Percentiles rank a stretch among this genome's conserved stretches.
These are phyloP conservation scores for Mesotaenium endlicherianum DNA, from an alignment of 139 green algal genomes.

Conservation along the genomic window DNA sequence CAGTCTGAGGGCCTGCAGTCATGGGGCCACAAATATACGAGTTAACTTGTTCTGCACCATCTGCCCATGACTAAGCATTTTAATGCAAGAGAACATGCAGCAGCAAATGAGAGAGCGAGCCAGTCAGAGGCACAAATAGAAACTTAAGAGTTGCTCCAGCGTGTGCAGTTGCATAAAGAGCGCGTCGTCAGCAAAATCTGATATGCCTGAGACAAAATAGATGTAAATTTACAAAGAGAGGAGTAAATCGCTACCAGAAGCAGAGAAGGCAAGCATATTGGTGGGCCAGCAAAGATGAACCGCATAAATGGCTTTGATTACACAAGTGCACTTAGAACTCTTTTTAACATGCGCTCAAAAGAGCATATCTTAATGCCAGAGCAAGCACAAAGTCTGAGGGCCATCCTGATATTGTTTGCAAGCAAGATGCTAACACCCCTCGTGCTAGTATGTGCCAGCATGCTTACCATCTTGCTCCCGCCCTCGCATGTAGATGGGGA, in stretches of 20 bases:
- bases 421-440: not conserved
- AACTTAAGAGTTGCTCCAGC: too few species aligned
- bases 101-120: not conserved
- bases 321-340: not conserved
- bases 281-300: too few species aligned
- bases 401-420: not conserved
- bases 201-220: too few species aligned
- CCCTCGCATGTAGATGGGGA: slow-evolving; percentile 33
- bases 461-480: slow-evolving; percentile 3
- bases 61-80: not conserved
- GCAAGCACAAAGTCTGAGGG: not conserved
- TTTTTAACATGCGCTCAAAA: not conserved
- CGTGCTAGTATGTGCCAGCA: too few species aligned
- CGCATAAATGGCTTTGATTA: too few species aligned
- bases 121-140: too few species aligned
- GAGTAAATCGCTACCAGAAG: too few species aligned
- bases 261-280: too few species aligned
- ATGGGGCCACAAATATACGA: not conserved
- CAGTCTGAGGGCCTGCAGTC: not conserved
- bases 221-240: too few species aligned
- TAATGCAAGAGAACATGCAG: not conserved
- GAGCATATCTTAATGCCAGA: not conserved
- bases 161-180: too few species aligned
- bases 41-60: not conserved
- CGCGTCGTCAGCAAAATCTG: too few species aligned